Conservation (phyloP, 257 asterid genomes). For the Nicotiana benthamiana region DNA sequence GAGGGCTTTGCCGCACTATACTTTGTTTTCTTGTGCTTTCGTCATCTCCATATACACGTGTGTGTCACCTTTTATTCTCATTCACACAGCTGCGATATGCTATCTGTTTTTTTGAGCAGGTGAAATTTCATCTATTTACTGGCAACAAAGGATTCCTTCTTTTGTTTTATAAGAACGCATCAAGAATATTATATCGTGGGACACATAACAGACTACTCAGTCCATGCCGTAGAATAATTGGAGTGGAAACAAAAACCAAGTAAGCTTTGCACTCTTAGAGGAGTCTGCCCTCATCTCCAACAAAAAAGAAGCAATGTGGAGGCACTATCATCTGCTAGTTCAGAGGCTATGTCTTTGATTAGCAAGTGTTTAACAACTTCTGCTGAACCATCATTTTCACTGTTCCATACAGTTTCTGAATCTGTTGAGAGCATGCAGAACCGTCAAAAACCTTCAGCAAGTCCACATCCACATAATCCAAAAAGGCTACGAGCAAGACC, state of each 20-base stretch:
- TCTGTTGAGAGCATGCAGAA: conserved; percentile 38
- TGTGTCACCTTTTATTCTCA: background rate
- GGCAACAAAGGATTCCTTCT: background rate
- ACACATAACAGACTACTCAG: background rate
- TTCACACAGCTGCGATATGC: background rate
- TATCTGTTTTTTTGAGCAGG: background rate
- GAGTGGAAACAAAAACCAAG: background rate
- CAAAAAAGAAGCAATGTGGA: background rate
- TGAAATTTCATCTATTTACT: background rate
- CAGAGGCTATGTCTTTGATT: background rate
- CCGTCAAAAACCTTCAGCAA: conserved; percentile 30
- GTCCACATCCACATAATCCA: conserved; percentile 45
- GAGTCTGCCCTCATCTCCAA: background rate
- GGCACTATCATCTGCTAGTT: background rate
- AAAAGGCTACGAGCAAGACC: conserved; percentile 62
- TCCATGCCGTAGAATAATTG: background rate
- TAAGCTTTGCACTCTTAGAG: background rate
- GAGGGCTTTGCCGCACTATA: background rate
- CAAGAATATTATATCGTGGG: background rate
- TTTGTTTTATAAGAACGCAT: background rate
- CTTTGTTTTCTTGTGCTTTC: background rate
- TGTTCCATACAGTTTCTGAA: conserved; percentile 17
- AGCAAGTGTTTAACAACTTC: background rate
- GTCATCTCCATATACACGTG: background rate
- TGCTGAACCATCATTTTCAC: conserved; percentile 16